Evolutionary conservation across 805 yeast genomes (phyloP).

Genomic region (Nakazawaea wickerhamii): DNA sequence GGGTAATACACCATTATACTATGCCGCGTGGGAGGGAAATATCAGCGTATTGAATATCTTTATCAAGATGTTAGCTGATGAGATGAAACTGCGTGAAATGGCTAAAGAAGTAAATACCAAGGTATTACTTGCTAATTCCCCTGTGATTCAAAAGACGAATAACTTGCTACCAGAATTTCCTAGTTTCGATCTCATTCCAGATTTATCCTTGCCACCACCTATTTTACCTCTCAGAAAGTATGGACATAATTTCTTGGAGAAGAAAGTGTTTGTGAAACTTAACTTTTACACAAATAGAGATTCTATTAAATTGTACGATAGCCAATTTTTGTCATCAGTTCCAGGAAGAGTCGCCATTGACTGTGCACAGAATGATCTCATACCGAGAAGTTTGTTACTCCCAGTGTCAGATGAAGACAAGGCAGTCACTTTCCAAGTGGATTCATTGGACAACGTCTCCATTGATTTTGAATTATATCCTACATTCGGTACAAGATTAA

Average conservation of each 20-base stretch:
- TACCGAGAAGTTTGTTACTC: constrained; percentile 79
- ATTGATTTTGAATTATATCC: constrained; percentile 91
- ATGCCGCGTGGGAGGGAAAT: constrained; percentile 94
- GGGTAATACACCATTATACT: constrained; percentile 73
- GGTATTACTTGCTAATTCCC: background rate
- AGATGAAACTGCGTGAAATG: constrained; percentile 3
- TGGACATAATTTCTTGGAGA: constrained; percentile 93
- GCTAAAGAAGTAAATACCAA: background rate
- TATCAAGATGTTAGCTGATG: constrained; percentile 31
- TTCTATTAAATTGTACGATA: constrained; percentile 39
- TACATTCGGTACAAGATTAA: constrained; percentile 86
- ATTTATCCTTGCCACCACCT: constrained; percentile 90
- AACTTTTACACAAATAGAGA: constrained; percentile 49
- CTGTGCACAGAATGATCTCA: constrained; percentile 69
- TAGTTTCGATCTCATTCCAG: constrained; percentile 76
- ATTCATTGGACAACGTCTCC: constrained; percentile 63
- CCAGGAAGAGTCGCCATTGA: constrained; percentile 84
- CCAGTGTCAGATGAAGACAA: constrained; percentile 70
- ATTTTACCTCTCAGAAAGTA: constrained; percentile 88
- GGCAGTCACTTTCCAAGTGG: constrained; percentile 74
- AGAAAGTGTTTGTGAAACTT: constrained; percentile 78
- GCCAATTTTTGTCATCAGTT: constrained; percentile 39
- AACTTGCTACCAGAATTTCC: constrained; percentile 17
- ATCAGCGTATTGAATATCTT: constrained; percentile 72
- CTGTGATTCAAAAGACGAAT: background rate